These are phyloP conservation scores for Colletotrichum sp. DNA, from an alignment of 2,329 filamentous ascomycete species.

Conservation along the genomic window DNA sequence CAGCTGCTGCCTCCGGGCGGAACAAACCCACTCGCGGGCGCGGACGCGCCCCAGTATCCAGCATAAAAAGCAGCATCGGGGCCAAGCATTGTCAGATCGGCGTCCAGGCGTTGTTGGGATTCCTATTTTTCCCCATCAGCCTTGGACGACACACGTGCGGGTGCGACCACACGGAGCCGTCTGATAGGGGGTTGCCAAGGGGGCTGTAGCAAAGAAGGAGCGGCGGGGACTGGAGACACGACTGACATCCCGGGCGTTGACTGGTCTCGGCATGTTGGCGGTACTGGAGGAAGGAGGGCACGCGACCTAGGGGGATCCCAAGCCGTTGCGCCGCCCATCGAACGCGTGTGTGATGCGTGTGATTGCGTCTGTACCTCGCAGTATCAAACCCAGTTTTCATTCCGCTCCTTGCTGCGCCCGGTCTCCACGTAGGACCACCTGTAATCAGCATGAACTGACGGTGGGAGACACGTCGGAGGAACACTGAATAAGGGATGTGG, in stretches of 20 bases:
- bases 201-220: not conserved
- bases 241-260: conserved; percentile 4
- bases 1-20: not conserved
- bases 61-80: not conserved
- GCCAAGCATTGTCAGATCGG: conserved; percentile 14
- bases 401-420: not conserved
- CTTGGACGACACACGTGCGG: not conserved
- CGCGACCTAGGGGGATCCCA: not conserved
- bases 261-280: not conserved
- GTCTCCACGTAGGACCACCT: not conserved
- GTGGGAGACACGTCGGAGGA: not conserved
- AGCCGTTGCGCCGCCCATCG: not conserved
- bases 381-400: not conserved
- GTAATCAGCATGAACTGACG: not conserved
- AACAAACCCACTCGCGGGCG: conserved; percentile 3
- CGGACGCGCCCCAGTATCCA: not conserved
- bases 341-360: not conserved
- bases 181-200: not conserved
- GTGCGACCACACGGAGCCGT: conserved; percentile 9
- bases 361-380: not conserved
- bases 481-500: conserved; percentile 3
- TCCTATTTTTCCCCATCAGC: not conserved
- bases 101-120: not conserved
- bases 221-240: conserved; percentile 15
- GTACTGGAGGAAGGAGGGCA: conserved; percentile 2